Conservation (phyloP, 2,329 filamentous ascomycete species). For the Pseudocercospora crystallina region DNA sequence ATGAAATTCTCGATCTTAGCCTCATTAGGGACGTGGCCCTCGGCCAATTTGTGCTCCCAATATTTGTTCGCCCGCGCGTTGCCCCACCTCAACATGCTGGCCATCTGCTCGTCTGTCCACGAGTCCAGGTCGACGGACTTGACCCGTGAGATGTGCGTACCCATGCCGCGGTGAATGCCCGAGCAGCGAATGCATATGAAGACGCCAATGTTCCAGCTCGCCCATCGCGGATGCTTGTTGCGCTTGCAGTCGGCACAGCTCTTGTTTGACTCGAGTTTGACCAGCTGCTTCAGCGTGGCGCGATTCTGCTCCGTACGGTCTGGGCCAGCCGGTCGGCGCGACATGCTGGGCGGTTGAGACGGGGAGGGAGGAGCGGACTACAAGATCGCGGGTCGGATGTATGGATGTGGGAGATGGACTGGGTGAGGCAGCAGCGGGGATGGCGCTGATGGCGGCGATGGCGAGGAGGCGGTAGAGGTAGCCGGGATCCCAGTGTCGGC, state of each 20-base stretch:
- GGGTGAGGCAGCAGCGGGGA: too few species aligned
- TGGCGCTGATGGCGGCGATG: too few species aligned
- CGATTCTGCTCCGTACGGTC: slow-evolving; percentile 92
- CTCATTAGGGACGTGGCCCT: slow-evolving; percentile 90
- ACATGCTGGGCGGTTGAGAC: slow-evolving; percentile 56
- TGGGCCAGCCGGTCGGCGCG: slow-evolving; percentile 71
- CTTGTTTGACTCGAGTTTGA: slow-evolving; percentile 96
- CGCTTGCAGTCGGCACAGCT: slow-evolving; percentile 97
- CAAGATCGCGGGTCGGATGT: too few species aligned
- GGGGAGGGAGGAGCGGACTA: too few species aligned
- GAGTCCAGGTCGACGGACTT: slow-evolving; percentile 97
- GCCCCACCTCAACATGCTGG: slow-evolving; percentile 92
- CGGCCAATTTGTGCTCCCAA: slow-evolving; percentile 92
- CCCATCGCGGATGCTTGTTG: slow-evolving; percentile 99
- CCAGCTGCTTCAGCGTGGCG: slow-evolving; percentile 86
- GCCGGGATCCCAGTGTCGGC: too few species aligned
- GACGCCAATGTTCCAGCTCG: slow-evolving; percentile 96
- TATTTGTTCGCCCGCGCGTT: slow-evolving; percentile 97
- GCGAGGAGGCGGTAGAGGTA: too few species aligned
- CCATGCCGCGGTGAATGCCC: slow-evolving; percentile 97
- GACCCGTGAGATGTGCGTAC: slow-evolving; percentile 95
- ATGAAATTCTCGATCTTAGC: slow-evolving; percentile 99
- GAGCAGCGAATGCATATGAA: slow-evolving; percentile 97
- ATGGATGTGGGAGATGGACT: too few species aligned
- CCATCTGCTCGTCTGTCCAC: slow-evolving; percentile 97